Conservation (phyloP, 2,329 filamentous ascomycete species). For the Aspergillus candidus region DNA sequence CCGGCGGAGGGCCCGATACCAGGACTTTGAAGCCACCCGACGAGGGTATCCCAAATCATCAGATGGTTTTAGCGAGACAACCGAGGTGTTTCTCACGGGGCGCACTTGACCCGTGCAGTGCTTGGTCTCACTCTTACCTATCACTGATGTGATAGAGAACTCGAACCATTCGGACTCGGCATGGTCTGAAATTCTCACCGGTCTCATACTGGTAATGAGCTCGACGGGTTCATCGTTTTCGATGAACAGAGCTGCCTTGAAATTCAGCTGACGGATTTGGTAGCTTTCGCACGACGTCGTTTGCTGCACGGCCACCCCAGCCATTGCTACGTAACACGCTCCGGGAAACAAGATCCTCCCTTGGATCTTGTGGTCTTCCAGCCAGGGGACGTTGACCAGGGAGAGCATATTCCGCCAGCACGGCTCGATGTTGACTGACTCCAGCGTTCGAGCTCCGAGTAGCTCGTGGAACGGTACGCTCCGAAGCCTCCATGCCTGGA, state of each 20-base stretch:
- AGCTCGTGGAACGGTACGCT: not conserved
- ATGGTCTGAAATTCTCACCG: too few relatives aligned
- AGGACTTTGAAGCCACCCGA: not conserved
- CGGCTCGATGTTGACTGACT: constrained; percentile 1
- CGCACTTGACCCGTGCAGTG: constrained; percentile 9
- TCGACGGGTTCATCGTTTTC: too few relatives aligned
- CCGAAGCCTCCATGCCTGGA: not conserved
- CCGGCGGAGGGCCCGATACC: constrained; percentile 5
- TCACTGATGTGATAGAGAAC: constrained; percentile 7
- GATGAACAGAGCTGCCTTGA: too few relatives aligned
- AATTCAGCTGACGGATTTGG: too few relatives aligned
- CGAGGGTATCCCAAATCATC: not conserved
- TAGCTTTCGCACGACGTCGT: not conserved
- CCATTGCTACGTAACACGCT: constrained; percentile 13
- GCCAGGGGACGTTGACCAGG: constrained; percentile 19
- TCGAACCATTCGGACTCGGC: constrained; percentile 11
- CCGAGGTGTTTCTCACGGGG: not conserved
- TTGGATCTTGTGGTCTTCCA: constrained; percentile 18
- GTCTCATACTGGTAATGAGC: too few relatives aligned
- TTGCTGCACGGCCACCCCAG: constrained; percentile 7
- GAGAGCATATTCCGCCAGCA: constrained; percentile 16
- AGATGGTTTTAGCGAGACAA: not conserved
- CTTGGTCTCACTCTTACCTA: constrained; percentile 3
- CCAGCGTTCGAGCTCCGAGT: constrained; percentile 1
- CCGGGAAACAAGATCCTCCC: constrained; percentile 20